Base-by-base conservation (phyloP, 2,329 filamentous ascomycete genomes). In the Fusarium fujikuroi region DNA sequence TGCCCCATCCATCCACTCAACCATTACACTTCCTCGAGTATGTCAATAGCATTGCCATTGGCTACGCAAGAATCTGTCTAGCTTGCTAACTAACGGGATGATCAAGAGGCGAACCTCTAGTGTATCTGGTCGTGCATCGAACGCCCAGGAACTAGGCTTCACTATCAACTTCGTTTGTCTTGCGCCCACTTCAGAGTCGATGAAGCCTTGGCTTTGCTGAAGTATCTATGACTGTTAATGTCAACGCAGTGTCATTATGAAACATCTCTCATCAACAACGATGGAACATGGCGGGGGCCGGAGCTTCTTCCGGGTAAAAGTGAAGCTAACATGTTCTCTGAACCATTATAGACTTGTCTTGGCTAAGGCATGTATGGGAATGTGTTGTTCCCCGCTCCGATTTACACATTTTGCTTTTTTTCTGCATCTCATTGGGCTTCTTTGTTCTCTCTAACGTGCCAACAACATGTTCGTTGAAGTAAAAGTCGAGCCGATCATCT, bases 11-110 rank as follows among this genome's bases (percentile, higher is more conserved):
- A 21, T 19, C 28, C 15, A 25, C 23, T 56, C 10, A 25, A 28
- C 9, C 5, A 39, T 40, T 52, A 37, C 36, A 25, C 50, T 40
- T 54, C 25, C 34, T 30, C 50, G 11, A 30, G 19, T 28, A 7
- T 30, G 28, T 28, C 5, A 30, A n/a, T 5, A 25, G 4, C 9
- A 9, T 25, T 21, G 6, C 23, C 9, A 62, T 68, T 68, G 47
- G 56, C 23, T 42, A 54, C 34, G 15, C 30, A 52, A 52, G 40
- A 53, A 23, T 52, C 46, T 53, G 44, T 49, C 60, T 50, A 66
- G 25, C 52, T 64, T 61, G 62, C 32, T 70, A 66, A 69, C 47
- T 46, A 66, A 53, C 61, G 57, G 63, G 60, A 71, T 62, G 63
- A 52, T 28, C 50, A 19, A 64, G 52, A 62, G 53, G 39, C 43